Base-by-base conservation (phyloP, 129 eudicot species). In the carrot (Daucus carota) region DNA sequence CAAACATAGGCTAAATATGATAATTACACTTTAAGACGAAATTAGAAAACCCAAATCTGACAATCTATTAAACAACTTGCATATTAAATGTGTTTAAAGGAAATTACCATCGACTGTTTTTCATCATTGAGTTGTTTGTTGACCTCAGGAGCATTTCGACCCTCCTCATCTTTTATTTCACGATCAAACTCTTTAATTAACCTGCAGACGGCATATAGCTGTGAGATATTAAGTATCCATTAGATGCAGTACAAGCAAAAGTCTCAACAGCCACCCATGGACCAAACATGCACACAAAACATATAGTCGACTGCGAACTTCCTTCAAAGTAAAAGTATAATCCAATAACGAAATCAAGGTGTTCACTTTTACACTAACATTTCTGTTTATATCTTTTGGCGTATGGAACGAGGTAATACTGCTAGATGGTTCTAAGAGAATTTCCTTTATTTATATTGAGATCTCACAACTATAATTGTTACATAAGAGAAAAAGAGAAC, bases 161-260 rank as follows among this genome's bases (percentile, higher is more conserved):
- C 77, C 83, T 94, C 97, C 80, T 94, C 99, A 71, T 91, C 99
- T 85, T 94, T 94, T 75, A 94, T 88, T 83, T 91, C 97, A 63
- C 93, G 97, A 86, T 94, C 99, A 79, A 89, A 91, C 87, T 94
- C 99, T 88, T 94, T 94, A 54, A 94, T 83, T 84, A 94, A 83
- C 86, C 99, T 94, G 77, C 65, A 36, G 0, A 41, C 14, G 18
- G 11, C 24, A n/a, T 29, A 63, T 14, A 63, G 20, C 14, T 29
- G 69, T 1, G 32, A 76, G 52, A 41, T 69, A 63, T 63, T 14
- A 63, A 63, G 12, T 14, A 28, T 63, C 20, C 40, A 63, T 63
- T 17, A 31, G 8, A 29, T 28, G 31, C 63, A n/a, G 29, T 54
- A 22, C 32, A 57, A n/a, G 16, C 31, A 24, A 24, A 57, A 28